Conservation (phyloP, 176 grass and related monocot species). For the Eragrostis nindensis region DNA sequence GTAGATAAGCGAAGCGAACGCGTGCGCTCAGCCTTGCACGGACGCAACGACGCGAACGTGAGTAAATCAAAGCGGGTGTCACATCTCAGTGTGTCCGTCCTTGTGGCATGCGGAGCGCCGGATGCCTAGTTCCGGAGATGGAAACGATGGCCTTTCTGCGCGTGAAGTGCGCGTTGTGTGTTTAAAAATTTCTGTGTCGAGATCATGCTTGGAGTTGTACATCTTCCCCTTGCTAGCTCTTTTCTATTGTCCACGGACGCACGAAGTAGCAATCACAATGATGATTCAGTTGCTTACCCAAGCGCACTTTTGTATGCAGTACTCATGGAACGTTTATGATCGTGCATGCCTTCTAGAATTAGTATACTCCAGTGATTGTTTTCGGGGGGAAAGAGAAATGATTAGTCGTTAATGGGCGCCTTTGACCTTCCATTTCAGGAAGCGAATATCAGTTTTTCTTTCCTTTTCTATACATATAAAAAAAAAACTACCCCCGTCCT, state of each 20-base stretch:
- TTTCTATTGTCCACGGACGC: too few relatives aligned
- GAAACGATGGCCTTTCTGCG: constrained; percentile 1
- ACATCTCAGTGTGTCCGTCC: constrained; percentile 24
- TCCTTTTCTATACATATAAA: too few relatives aligned
- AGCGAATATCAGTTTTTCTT: too few relatives aligned
- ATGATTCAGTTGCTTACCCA: background rate
- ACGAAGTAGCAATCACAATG: background rate
- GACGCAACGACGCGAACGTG: background rate
- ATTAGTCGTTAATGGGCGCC: too few relatives aligned
- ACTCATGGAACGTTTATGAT: background rate
- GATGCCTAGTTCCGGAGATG: background rate
- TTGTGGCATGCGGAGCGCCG: background rate
- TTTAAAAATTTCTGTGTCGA: background rate
- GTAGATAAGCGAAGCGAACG: background rate
- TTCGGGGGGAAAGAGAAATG: too few relatives aligned
- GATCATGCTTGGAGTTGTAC: background rate
- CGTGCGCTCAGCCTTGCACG: background rate
- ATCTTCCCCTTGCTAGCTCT: background rate
- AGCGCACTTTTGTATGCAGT: background rate
- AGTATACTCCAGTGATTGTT: background rate
- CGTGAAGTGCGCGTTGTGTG: background rate
- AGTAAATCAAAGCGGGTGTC: background rate
- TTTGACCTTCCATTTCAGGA: too few relatives aligned
- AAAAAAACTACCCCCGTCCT: too few relatives aligned
- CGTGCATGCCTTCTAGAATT: background rate